A percentile compares a stretch with the other conserved stretches of the same genome.
These are phyloP conservation scores for Neofusicoccum parvum DNA, from an alignment of 2,329 filamentous ascomycete species.

Conservation along the genomic window DNA sequence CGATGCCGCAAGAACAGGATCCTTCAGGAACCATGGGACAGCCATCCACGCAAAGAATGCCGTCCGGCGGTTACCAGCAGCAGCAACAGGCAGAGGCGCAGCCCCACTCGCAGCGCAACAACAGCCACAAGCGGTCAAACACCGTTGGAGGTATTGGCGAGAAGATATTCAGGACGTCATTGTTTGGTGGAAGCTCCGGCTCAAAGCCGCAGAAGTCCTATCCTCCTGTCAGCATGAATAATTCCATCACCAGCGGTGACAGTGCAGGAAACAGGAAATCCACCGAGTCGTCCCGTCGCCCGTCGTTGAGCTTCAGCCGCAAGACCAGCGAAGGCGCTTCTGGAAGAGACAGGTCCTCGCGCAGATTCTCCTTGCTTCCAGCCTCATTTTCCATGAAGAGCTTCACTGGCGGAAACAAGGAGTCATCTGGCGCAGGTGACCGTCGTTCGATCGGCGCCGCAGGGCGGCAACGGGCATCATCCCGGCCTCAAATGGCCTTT, in stretches of 20 bases:
- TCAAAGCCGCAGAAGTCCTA: constrained; percentile 69
- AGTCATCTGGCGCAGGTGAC: constrained; percentile 34
- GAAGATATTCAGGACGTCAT: constrained; percentile 80
- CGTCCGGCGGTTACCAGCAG: constrained; percentile 58
- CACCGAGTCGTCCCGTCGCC: constrained; percentile 51
- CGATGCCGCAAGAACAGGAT: constrained; percentile 59
- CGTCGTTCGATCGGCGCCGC: constrained; percentile 27
- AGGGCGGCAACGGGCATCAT: constrained; percentile 32
- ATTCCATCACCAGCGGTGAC: constrained; percentile 61
- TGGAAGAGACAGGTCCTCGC: constrained; percentile 38
- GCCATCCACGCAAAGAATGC: constrained; percentile 58
- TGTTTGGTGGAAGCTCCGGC: constrained; percentile 66
- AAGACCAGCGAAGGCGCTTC: constrained; percentile 47
- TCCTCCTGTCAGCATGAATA: constrained; percentile 89
- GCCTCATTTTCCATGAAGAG: constrained; percentile 50
- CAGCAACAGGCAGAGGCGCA: constrained; percentile 52
- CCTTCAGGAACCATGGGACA: constrained; percentile 55
- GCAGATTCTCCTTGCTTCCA: constrained; percentile 55
- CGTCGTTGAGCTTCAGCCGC: constrained; percentile 53
- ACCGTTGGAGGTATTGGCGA: constrained; percentile 66
- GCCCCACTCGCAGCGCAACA: constrained; percentile 55
- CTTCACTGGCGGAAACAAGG: constrained; percentile 39
- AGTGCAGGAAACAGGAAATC: constrained; percentile 54
- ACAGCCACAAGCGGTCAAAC: constrained; percentile 69
- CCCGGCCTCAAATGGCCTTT: constrained; percentile 43